Conservation (phyloP, 768 basidiomycete genomes). For the Leccinum boreale region DNA sequence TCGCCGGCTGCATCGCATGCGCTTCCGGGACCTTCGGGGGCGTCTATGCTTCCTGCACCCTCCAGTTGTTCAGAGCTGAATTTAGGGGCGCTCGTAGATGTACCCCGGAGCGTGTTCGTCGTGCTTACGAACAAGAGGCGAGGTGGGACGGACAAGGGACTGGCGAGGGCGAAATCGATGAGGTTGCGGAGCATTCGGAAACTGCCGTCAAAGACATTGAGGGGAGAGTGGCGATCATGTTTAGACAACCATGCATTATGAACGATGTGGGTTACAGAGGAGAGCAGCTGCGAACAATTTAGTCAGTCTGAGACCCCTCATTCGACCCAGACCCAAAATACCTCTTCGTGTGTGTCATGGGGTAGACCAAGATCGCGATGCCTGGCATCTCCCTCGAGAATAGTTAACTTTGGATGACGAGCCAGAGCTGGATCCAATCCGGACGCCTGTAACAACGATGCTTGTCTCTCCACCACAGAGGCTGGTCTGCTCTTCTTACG, state of each 20-base stretch:
- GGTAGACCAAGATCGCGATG: conserved; percentile 25
- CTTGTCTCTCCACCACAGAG: conserved; percentile 26
- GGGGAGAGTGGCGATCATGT: conserved; percentile 1
- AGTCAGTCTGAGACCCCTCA: neutral
- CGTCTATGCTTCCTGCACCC: neutral
- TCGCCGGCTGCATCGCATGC: conserved; percentile 13
- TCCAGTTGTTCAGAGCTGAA: neutral
- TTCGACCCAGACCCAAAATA: neutral
- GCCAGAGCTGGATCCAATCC: conserved; percentile 31
- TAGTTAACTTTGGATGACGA: conserved; percentile 27
- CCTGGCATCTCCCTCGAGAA: conserved; percentile 32
- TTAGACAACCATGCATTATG: conserved; percentile 29
- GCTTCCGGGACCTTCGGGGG: neutral
- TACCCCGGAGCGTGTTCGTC: conserved; percentile 8
- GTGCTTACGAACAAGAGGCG: conserved; percentile 34
- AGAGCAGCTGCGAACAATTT: conserved; percentile 10
- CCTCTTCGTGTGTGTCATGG: conserved; percentile 26
- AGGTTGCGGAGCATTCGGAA: conserved; percentile 27
- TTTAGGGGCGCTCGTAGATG: neutral
- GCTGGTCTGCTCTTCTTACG: conserved; percentile 13
- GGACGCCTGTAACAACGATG: conserved; percentile 23
- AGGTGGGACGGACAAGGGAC: conserved; percentile 25
- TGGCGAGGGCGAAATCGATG: conserved; percentile 36
- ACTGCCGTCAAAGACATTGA: conserved; percentile 9
- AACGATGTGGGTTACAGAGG: conserved; percentile 36